Percentiles rank a stretch among this genome's conserved stretches.
These are phyloP conservation scores for Clavispora asparagi DNA, from an alignment of 805 yeast species.

Conservation along the genomic window DNA sequence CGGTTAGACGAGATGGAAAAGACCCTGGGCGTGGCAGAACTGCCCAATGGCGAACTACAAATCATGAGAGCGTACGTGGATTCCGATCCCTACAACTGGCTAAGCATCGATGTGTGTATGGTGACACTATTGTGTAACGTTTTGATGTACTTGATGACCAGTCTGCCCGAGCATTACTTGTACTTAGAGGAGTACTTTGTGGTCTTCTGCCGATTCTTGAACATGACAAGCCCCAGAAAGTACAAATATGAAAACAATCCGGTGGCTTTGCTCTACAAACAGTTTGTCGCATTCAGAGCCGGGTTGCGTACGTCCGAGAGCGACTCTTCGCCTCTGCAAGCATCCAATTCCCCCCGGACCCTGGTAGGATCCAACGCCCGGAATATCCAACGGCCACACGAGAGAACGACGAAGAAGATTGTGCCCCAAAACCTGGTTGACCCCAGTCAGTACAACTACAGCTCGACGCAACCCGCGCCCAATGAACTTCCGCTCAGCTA, in stretches of 20 bases:
- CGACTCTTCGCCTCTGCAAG: background rate
- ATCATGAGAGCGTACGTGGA: conserved; percentile 1
- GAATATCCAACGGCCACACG: background rate
- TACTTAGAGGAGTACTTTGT: conserved; percentile 13
- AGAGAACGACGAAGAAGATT: background rate
- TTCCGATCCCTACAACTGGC: conserved; percentile 7
- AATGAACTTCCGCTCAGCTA: background rate
- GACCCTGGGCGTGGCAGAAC: background rate
- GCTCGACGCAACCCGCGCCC: too few relatives aligned
- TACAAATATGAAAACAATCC: conserved; percentile 13
- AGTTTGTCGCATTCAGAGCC: conserved; percentile 6
- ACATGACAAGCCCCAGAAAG: conserved; percentile 11
- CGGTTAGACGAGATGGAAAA: conserved; percentile 5
- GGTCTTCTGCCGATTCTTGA: conserved; percentile 10
- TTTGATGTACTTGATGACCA: conserved; percentile 11
- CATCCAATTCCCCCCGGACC: background rate
- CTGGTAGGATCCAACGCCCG: background rate
- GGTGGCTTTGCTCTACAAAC: conserved; percentile 6
- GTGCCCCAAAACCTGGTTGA: background rate
- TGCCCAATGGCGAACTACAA: background rate
- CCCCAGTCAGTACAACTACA: too few relatives aligned
- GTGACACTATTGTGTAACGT: conserved; percentile 11
- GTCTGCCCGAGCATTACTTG: conserved; percentile 14
- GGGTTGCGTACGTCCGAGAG: background rate
- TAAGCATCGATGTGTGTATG: conserved; percentile 13